These are phyloP conservation scores for Cryptococcus sp. DNA, from an alignment of 1,284 basidiomycete species.

Conservation along the genomic window DNA sequence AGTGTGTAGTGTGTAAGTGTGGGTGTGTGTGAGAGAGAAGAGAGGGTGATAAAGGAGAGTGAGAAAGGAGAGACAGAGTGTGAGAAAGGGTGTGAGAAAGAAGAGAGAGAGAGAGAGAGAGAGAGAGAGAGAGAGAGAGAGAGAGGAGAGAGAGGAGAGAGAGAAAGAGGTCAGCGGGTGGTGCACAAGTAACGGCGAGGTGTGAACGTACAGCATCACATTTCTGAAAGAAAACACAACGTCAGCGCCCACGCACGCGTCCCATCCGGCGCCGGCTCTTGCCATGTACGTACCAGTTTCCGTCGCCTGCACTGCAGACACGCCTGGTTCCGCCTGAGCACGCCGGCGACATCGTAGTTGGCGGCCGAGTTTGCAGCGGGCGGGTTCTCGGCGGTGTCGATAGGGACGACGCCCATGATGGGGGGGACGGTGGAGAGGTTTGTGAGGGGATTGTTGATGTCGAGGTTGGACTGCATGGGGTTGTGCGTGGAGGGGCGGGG, in stretches of 20 bases:
- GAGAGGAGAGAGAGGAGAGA: neutral
- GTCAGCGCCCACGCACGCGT: neutral
- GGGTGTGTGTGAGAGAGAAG: too few relatives aligned
- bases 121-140: neutral
- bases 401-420: conserved; percentile 4
- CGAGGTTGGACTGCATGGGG: neutral
- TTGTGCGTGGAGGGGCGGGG: neutral
- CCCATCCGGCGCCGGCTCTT: too few relatives aligned
- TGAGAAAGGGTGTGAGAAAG: too few relatives aligned
- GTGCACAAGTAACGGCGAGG: neutral
- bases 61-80: neutral
- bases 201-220: conserved; percentile 38
- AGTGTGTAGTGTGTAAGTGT: conserved; percentile 3
- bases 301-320: conserved; percentile 35
- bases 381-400: conserved; percentile 8
- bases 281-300: conserved; percentile 27
- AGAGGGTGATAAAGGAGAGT: neutral
- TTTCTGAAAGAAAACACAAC: conserved; percentile 29
- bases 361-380: neutral
- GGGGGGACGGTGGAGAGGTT: conserved; percentile 1
- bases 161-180: neutral
- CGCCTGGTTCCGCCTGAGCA: conserved; percentile 37
- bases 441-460: neutral
- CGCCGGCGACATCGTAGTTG: conserved; percentile 28
- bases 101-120: neutral